Evolutionary conservation across 768 basidiomycete species (phyloP).

Genomic region (Pholiota molesta): DNA sequence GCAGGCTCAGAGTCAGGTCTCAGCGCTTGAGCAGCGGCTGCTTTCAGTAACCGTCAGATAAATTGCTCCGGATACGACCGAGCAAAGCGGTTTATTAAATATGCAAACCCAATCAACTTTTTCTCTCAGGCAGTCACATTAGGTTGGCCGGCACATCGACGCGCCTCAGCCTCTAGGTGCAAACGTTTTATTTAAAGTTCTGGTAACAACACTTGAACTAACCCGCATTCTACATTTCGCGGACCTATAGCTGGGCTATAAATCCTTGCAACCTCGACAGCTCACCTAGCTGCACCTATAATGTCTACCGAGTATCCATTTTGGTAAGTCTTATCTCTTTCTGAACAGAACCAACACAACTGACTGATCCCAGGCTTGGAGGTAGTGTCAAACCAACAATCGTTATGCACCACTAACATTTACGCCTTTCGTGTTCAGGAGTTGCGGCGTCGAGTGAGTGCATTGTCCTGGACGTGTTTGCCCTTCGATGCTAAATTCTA

Average conservation of each 20-base stretch:
- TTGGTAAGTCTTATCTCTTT: constrained; percentile 37
- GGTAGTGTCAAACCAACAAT: constrained; percentile 40
- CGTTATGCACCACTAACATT: constrained; percentile 14
- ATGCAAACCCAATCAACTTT: constrained; percentile 7
- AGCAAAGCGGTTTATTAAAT: neutral
- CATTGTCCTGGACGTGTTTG: neutral
- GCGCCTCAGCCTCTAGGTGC: constrained; percentile 3
- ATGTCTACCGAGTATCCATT: constrained; percentile 51
- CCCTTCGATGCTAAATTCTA: constrained; percentile 7
- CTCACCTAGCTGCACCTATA: neutral
- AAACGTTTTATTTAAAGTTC: neutral
- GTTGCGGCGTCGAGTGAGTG: constrained; percentile 65
- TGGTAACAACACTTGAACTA: neutral
- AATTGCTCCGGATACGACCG: constrained; percentile 14
- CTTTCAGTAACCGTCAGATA: neutral
- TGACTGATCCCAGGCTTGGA: constrained; percentile 53
- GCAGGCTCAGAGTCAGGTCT: neutral
- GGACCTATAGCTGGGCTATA: constrained; percentile 12
- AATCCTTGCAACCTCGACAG: neutral
- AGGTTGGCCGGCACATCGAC: constrained; percentile 1
- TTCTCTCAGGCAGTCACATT: constrained; percentile 13
- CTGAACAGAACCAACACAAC: neutral
- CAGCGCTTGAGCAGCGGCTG: no score
- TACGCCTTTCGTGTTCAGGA: constrained; percentile 36
- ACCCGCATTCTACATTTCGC: neutral